Conservation (phyloP, 2,329 filamentous ascomycete genomes). For the Daldinia sp. region DNA sequence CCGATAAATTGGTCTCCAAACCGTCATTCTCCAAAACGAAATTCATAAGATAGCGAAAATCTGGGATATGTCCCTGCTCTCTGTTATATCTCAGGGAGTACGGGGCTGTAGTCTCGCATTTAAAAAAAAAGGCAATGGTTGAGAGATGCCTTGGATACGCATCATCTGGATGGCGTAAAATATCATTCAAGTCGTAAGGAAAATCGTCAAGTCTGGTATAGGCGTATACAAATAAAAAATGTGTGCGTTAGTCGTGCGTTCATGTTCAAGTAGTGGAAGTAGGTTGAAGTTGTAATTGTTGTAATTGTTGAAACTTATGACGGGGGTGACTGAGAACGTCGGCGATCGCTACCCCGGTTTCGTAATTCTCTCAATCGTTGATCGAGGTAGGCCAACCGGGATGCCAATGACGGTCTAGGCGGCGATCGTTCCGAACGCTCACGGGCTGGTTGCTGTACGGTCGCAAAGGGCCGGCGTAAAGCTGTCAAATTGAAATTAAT, state of each 20-base stretch:
- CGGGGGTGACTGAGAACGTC: conserved; percentile 60
- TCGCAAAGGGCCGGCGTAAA: conserved; percentile 63
- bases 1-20: conserved; percentile 38
- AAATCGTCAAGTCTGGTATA: conserved; percentile 40
- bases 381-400: conserved; percentile 65
- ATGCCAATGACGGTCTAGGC: conserved; percentile 54
- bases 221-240: conserved; percentile 37
- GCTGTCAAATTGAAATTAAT: conserved; percentile 55
- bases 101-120: conserved; percentile 19
- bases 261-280: conserved; percentile 23
- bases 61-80: conserved; percentile 7
- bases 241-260: conserved; percentile 7
- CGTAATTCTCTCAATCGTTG: conserved; percentile 64
- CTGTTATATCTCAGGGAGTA: conserved; percentile 17
- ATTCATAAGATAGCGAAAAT: conserved; percentile 16
- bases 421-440: conserved; percentile 46
- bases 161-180: conserved; percentile 32
- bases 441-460: conserved; percentile 59
- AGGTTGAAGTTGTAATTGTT: conserved; percentile 13
- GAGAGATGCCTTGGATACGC: conserved; percentile 28
- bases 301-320: conserved; percentile 44
- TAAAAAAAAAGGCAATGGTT: conserved; percentile 12
- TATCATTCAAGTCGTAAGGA: conserved; percentile 42
- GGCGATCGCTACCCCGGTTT: conserved; percentile 51
- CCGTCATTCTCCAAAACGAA: conserved; percentile 24